These are phyloP conservation scores for Coniferiporia weirii DNA, from an alignment of 1,284 basidiomycete genomes.

Conservation along the genomic window DNA sequence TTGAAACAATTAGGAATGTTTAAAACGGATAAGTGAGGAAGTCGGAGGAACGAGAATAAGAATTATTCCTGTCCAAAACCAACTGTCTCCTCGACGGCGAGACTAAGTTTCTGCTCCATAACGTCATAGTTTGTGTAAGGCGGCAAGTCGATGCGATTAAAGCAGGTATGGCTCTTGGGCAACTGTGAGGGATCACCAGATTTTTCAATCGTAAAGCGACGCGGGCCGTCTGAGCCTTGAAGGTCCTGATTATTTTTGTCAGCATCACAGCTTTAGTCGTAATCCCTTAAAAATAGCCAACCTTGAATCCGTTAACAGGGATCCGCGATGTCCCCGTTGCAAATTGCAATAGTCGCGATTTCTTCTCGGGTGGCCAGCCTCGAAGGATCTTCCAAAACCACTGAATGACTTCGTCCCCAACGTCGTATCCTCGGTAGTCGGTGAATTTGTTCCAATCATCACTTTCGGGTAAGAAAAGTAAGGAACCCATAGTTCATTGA, in stretches of 20 bases:
- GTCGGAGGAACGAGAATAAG: conserved; percentile 6
- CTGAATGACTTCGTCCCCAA: conserved; percentile 85
- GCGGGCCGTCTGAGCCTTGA: conserved; percentile 89
- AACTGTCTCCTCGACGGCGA: conserved; percentile 79
- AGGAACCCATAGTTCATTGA: not conserved
- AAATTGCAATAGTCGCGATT: conserved; percentile 86
- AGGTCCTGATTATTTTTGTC: conserved; percentile 90
- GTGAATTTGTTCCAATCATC: conserved; percentile 78
- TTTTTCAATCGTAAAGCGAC: conserved; percentile 88
- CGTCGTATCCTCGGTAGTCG: conserved; percentile 69
- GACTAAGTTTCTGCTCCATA: conserved; percentile 77
- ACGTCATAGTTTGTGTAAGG: conserved; percentile 82
- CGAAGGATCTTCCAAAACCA: conserved; percentile 98
- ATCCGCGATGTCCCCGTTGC: conserved; percentile 91
- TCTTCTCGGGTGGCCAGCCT: conserved; percentile 90
- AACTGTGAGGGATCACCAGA: conserved; percentile 81
- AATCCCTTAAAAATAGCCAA: not conserved
- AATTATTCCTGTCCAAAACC: conserved; percentile 63
- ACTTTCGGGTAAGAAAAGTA: conserved; percentile 28
- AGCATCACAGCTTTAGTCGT: not conserved
- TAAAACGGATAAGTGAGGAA: not conserved
- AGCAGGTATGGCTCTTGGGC: conserved; percentile 83
- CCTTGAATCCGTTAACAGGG: conserved; percentile 46
- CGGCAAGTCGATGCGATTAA: conserved; percentile 82
- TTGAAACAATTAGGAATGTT: not conserved